Base-by-base conservation (phyloP, 2,329 filamentous ascomycete species). In the Magnaporthiopsis poae region DNA sequence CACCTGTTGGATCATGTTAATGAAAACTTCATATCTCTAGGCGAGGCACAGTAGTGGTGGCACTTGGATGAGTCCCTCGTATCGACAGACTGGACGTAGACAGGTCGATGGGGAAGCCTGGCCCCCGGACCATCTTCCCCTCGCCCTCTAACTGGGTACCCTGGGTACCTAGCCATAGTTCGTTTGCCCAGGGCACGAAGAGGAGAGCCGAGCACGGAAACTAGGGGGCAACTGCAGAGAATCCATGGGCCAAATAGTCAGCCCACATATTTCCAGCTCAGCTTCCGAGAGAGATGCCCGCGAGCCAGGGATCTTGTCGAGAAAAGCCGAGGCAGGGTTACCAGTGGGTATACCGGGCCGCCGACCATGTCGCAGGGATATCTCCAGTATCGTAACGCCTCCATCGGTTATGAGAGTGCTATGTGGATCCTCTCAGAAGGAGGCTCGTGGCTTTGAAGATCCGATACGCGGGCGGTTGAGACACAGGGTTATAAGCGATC, bases 1-100 rank as follows among this genome's bases (percentile, higher is more conserved):
- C 63, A 65, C 63, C 60, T 29, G 52, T 59, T 65, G 63, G 63
- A 65, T 65, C 63, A 65, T 1, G 63, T 65, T 65, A 56, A 65
- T 65, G 63, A 65, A 60, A 59, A n/a, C 18, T 31, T 60, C 31
- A 4, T 35, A 65, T 21, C 33, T 21, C 56, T 27, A 35, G 39
- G 52, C 39, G 18, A 12, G 25, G 18, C 39, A 65, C 52, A 25
- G 33, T 60, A 52, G 31, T 29, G 31, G 63, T 65, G 63, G 15
- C 56, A 65, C 63, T 18, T 39, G 21, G 33, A 39, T 61, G 29
- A 62, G 33, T 36, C 61, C 3, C 3, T 8, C n/a, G 29, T 9
- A 62, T 62, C 5, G 36, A 39, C 61, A 62, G 27, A 25, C 5
- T 18, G 9, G 61, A 62, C 15, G 18, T 31, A 21, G 61, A 12